A percentile compares a stretch with the other conserved stretches of the same genome.
These are phyloP conservation scores for Clausena lansium DNA, from an alignment of 345 rosid species.

Conservation along the genomic window DNA sequence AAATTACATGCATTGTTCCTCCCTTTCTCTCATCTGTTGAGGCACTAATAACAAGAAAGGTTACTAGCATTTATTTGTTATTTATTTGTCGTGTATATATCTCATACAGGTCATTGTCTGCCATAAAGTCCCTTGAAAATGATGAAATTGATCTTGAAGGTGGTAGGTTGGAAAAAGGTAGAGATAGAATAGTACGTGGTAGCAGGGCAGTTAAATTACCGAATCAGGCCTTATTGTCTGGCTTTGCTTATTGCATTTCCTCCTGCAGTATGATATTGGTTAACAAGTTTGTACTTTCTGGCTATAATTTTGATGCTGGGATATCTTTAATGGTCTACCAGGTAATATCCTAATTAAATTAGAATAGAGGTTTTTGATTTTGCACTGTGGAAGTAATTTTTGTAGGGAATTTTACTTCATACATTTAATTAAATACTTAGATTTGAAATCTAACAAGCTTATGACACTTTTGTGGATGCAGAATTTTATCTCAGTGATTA, in stretches of 20 bases:
- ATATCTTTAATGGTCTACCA: slow-evolving; percentile 95
- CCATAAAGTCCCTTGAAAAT: slow-evolving; percentile 57
- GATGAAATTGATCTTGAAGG: slow-evolving; percentile 78
- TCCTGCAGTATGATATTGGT: slow-evolving; percentile 98
- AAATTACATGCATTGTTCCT: neutral
- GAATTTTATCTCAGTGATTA: slow-evolving; percentile 86
- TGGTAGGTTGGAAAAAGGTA: slow-evolving; percentile 61
- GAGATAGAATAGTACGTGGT: slow-evolving; percentile 46
- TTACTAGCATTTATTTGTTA: neutral
- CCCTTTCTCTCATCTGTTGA: neutral
- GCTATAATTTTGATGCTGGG: slow-evolving; percentile 92
- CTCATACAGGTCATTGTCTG: slow-evolving; percentile 42
- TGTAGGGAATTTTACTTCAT: slow-evolving; percentile 6
- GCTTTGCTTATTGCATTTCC: slow-evolving; percentile 89
- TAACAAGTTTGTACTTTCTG: slow-evolving; percentile 91
- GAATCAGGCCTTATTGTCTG: slow-evolving; percentile 81
- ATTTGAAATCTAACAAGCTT: slow-evolving; percentile 8
- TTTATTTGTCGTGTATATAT: slow-evolving; percentile 13
- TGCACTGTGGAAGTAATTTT: neutral
- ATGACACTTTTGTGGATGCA: slow-evolving; percentile 40
- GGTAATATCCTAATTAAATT: slow-evolving; percentile 37
- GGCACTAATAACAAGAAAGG: neutral
- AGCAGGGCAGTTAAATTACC: slow-evolving; percentile 43
- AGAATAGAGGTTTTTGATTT: neutral
- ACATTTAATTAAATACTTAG: neutral